Base-by-base conservation (phyloP, 495 filamentous ascomycete genomes). In the Parathielavia hyrcaniae region DNA sequence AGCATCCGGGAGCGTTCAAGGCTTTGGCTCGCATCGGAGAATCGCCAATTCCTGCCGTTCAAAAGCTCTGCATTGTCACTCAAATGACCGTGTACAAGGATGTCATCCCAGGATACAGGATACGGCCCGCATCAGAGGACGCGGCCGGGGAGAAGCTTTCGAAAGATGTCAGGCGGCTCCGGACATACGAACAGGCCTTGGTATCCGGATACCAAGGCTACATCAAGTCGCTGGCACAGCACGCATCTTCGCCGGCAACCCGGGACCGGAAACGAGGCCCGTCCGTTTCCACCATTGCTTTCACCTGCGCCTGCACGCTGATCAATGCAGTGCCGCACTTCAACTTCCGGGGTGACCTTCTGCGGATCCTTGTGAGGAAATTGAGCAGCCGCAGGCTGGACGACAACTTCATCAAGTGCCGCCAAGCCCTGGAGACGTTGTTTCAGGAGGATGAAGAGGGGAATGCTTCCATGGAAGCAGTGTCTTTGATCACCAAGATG, bases 11-110 rank as follows among this genome's bases (percentile, higher is more conserved):
- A 36, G 77, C 85, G 17, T 87, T 97, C 72, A 86, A 87, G 69
- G 80, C 80, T 8, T 74, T 98, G 69, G 83, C 85, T 16, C 80
- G 87, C 60, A 83, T 97, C 64, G 86, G 83, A 36, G 77, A 85
- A 44, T 86, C 84, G 2, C 67, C 75, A 9, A 86, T 91, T 58
- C 68, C 80, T 35, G 84, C 86, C 7, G 85, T 97, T 64, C 84
- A 86, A 73, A 93, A 90, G 66, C 77, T 98, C 51, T 87, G 86
- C 22, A 70, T 98, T 26, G 88, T 83, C 16, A 86, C 91, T 19
- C 91, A 96, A 71, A 77, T 91, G 67, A 84, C 91, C 8, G 80
- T 97, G n/a, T 98, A 90, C 72, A 95, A 91, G 68, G 91, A 97
- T 74, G 79, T 96, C 43, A 96, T 98, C 47, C 93, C 93, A 0